These are phyloP conservation scores for Biscogniauxia marginata DNA, from an alignment of 2,329 filamentous ascomycete genomes.

Conservation along the genomic window DNA sequence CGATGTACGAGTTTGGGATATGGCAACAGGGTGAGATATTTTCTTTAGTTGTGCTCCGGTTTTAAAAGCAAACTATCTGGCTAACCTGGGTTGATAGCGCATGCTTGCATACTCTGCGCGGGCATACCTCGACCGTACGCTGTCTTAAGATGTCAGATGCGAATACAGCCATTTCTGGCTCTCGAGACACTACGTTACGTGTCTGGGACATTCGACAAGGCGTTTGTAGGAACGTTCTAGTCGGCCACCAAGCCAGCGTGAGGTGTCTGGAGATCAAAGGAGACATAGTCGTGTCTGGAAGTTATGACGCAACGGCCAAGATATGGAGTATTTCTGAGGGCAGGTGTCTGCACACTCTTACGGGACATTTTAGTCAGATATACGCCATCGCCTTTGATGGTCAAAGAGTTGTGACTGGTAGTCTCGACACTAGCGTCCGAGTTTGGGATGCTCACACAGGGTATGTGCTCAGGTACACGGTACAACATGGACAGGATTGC, in stretches of 20 bases:
- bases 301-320: constrained; percentile 93
- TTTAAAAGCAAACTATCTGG: neutral
- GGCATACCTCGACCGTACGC: constrained; percentile 93
- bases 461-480: constrained; percentile 49
- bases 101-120: constrained; percentile 79
- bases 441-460: constrained; percentile 94
- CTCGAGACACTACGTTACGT: constrained; percentile 87
- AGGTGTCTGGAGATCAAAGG: constrained; percentile 94
- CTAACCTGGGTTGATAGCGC: constrained; percentile 49
- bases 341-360: constrained; percentile 83
- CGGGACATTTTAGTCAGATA: constrained; percentile 97
- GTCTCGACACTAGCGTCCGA: constrained; percentile 91
- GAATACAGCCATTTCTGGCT: constrained; percentile 93
- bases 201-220: constrained; percentile 94
- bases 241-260: constrained; percentile 94
- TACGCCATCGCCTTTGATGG: constrained; percentile 98
- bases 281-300: constrained; percentile 95
- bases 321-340: constrained; percentile 99
- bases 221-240: constrained; percentile 84
- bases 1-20: constrained; percentile 95
- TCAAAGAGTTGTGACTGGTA: constrained; percentile 88
- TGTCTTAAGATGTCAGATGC: constrained; percentile 97
- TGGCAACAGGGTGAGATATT: constrained; percentile 77
- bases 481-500: constrained; percentile 6
- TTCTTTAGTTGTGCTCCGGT: neutral